A percentile compares a stretch with the other conserved stretches of the same genome.
phyloP scores from a whole-genome alignment of 176 grass and related monocot genomes.

The barley (Hordeum vulgare) region DNA sequence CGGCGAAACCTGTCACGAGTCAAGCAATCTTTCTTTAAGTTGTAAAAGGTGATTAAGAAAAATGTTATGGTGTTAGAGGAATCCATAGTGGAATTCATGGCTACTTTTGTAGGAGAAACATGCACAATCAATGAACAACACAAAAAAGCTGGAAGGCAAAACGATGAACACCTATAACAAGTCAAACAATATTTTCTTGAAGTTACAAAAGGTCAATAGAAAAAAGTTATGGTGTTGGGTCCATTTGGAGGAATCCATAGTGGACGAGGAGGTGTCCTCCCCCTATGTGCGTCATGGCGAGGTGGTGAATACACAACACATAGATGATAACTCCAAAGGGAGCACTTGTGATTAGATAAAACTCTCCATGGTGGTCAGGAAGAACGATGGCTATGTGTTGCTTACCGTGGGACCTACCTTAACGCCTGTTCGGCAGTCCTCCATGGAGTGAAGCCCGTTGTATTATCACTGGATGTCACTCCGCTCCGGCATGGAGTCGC shows the following conservation, averaged over 20 bases:
- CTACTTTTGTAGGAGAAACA: not conserved
- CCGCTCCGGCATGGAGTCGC: too few species aligned
- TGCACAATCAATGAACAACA: not conserved
- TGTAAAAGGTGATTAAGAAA: not conserved
- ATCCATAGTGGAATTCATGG: slow-evolving; percentile 30
- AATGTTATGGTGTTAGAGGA: slow-evolving; percentile 2
- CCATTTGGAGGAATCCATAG: slow-evolving; percentile 33
- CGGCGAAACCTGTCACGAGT: not conserved
- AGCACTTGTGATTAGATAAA: slow-evolving; percentile 14
- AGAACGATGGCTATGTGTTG: not conserved
- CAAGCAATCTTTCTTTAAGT: not conserved
- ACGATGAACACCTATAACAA: not conserved
- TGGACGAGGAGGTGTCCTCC: slow-evolving; percentile 38
- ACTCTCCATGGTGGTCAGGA: not conserved
- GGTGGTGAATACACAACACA: slow-evolving; percentile 17
- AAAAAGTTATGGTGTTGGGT: not conserved
- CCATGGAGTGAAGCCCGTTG: too few species aligned
- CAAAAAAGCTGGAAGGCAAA: not conserved
- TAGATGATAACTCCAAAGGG: slow-evolving; percentile 41
- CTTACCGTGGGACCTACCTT: too few species aligned
- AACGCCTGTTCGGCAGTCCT: too few species aligned
- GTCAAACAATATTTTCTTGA: not conserved
- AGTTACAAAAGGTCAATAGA: not conserved
- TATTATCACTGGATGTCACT: too few species aligned
- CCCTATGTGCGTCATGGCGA: not conserved